Evolutionary conservation across 306 rosid genomes (phyloP).

Genomic region (Vicia sativa): DNA sequence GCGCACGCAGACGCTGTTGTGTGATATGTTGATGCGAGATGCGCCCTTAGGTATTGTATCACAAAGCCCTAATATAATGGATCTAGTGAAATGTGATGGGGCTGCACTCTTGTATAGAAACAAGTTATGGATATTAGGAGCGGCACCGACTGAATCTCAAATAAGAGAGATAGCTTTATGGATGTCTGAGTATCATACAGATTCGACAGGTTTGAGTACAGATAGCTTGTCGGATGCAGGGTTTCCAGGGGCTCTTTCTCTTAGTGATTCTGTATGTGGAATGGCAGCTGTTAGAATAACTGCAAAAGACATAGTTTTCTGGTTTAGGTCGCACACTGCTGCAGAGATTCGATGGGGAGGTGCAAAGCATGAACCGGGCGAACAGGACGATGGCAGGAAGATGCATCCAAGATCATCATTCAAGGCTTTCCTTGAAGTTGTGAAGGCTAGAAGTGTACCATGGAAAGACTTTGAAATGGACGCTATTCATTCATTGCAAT

Average conservation of each 20-base stretch:
- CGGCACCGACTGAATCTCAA: conserved; percentile 72
- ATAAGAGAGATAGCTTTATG: conserved; percentile 71
- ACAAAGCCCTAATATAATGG: conserved; percentile 92
- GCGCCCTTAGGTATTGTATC: conserved; percentile 89
- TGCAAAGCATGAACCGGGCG: conserved; percentile 86
- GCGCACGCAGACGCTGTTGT: conserved; percentile 89
- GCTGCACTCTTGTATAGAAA: conserved; percentile 76
- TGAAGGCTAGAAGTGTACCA: conserved; percentile 72
- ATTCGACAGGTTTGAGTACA: conserved; percentile 94
- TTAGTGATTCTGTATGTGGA: conserved; percentile 80
- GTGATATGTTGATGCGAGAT: conserved; percentile 96
- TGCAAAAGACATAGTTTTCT: conserved; percentile 69
- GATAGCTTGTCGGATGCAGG: conserved; percentile 96
- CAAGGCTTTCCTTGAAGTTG: conserved; percentile 97
- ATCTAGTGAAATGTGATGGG: conserved; percentile 94
- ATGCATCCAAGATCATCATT: conserved; percentile 99
- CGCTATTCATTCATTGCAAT: conserved; percentile 96
- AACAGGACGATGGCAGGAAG: conserved; percentile 71
- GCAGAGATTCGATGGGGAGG: conserved; percentile 96
- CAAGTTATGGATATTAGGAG: conserved; percentile 81
- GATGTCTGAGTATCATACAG: conserved; percentile 74
- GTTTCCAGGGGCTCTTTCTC: conserved; percentile 67
- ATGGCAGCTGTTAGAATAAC: conserved; percentile 93
- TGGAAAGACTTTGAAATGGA: conserved; percentile 99
- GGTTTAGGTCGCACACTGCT: conserved; percentile 91